A percentile compares a stretch with the other conserved stretches of the same genome.
Evolutionary conservation across 208 protist species (phyloP).

Genomic region (Trypanosoma vivax): DNA sequence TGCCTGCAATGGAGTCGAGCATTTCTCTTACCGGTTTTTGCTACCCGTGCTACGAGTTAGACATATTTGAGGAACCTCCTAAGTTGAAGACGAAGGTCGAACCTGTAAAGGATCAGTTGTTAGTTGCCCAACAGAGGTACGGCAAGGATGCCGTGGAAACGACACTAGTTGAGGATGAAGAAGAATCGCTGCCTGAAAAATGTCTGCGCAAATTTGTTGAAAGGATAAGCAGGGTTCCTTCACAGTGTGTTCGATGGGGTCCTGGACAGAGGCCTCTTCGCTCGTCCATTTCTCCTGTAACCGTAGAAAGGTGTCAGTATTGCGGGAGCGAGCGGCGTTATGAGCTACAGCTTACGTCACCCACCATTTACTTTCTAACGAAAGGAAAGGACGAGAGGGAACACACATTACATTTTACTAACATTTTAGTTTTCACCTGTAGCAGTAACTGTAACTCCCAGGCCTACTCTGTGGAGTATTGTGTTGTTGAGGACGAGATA

Average conservation of each 20-base stretch:
- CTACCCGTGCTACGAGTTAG: slow-evolving; percentile 59
- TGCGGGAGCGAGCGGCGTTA: slow-evolving; percentile 56
- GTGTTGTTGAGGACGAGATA: slow-evolving; percentile 74
- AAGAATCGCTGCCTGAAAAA: slow-evolving; percentile 58
- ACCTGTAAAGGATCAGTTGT: slow-evolving; percentile 43
- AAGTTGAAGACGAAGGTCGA: slow-evolving; percentile 21
- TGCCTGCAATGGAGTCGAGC: slow-evolving; percentile 24
- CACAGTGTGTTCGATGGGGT: slow-evolving; percentile 85
- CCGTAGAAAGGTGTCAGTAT: slow-evolving; percentile 42
- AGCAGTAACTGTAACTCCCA: slow-evolving; percentile 37
- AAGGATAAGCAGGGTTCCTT: slow-evolving; percentile 48
- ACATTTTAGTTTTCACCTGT: slow-evolving; percentile 78
- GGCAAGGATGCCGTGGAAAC: slow-evolving; percentile 55
- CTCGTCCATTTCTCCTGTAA: slow-evolving; percentile 22
- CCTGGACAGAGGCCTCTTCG: slow-evolving; percentile 56
- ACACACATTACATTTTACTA: slow-evolving; percentile 69
- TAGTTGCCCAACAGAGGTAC: slow-evolving; percentile 37
- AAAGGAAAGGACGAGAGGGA: slow-evolving; percentile 50
- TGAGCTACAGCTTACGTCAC: slow-evolving; percentile 80
- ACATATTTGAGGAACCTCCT: slow-evolving; percentile 61
- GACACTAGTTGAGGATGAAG: slow-evolving; percentile 61
- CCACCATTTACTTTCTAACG: slow-evolving; percentile 75
- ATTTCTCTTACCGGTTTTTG: slow-evolving; percentile 27
- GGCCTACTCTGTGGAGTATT: slow-evolving; percentile 63
- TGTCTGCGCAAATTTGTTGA: slow-evolving; percentile 73